Conservation (phyloP, 2,329 filamentous ascomycete genomes). For the Fusarium sp. region DNA sequence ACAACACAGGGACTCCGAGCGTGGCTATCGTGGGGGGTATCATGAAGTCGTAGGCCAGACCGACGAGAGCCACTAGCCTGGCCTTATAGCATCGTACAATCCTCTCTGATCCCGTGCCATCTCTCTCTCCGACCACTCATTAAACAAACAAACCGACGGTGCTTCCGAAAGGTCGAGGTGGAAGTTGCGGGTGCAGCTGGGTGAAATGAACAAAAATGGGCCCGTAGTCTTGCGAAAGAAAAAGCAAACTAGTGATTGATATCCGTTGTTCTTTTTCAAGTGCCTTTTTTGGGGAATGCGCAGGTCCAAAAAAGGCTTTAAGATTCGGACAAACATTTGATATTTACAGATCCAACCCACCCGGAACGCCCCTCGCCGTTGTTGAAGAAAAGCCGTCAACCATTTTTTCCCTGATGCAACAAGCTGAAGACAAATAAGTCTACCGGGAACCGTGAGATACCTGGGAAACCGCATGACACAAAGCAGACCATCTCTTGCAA, state of each 20-base stretch:
- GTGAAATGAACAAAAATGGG: slow-evolving; percentile 5
- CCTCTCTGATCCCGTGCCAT: slow-evolving; percentile 41
- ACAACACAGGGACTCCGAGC: slow-evolving; percentile 42
- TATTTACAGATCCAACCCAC: slow-evolving; percentile 51
- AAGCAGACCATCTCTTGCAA: slow-evolving; percentile 47
- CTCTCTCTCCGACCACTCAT: slow-evolving; percentile 29
- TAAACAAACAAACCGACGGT: slow-evolving; percentile 20
- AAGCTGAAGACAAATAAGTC: slow-evolving; percentile 48
- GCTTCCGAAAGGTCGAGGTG: not conserved
- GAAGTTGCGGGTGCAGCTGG: slow-evolving; percentile 4
- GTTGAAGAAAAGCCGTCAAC: slow-evolving; percentile 49
- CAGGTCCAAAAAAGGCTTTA: slow-evolving; percentile 44
- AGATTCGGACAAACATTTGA: slow-evolving; percentile 43
- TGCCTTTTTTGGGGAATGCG: slow-evolving; percentile 41
- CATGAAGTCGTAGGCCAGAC: slow-evolving; percentile 44
- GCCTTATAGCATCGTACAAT: slow-evolving; percentile 41
- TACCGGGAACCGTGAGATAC: slow-evolving; percentile 46
- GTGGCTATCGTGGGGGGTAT: slow-evolving; percentile 45
- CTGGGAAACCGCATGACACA: slow-evolving; percentile 46
- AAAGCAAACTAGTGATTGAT: slow-evolving; percentile 39
- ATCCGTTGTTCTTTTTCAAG: slow-evolving; percentile 43
- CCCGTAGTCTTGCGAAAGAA: slow-evolving; percentile 17
- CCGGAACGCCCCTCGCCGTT: slow-evolving; percentile 54
- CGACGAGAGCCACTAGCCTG: slow-evolving; percentile 35
- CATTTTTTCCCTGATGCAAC: slow-evolving; percentile 48